Evolutionary conservation across 192 early-diverging fungal species (phyloP).

Genomic region (Thamnidium elegans): DNA sequence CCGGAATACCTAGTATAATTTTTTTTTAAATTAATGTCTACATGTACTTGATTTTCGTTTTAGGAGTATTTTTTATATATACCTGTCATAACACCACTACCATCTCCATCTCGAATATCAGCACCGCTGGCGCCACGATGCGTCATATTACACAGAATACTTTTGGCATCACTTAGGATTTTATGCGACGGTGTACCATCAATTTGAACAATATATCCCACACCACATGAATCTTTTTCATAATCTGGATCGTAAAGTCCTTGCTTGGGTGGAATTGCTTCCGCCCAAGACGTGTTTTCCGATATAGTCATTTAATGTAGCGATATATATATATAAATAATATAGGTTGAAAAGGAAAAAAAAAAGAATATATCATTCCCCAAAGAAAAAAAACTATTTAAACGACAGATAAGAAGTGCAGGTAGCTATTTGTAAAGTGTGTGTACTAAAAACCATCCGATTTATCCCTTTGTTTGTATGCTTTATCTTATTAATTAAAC

Average conservation of each 20-base stretch:
- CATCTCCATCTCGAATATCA: conserved; percentile 95
- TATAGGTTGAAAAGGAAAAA: too few relatives aligned
- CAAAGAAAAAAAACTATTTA: too few relatives aligned
- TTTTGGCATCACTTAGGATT: conserved; percentile 85
- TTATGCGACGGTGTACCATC: conserved; percentile 80
- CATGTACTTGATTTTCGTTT: too few relatives aligned
- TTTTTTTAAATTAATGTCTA: too few relatives aligned
- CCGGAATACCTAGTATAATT: conserved; percentile 61
- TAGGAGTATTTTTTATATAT: too few relatives aligned
- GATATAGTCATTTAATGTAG: neutral
- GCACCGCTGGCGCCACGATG: conserved; percentile 95
- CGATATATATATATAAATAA: too few relatives aligned
- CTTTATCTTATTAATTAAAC: too few relatives aligned
- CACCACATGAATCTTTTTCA: conserved; percentile 96
- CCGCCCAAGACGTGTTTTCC: conserved; percentile 70
- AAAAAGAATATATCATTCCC: too few relatives aligned
- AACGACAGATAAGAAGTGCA: too few relatives aligned
- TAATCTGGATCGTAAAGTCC: conserved; percentile 84
- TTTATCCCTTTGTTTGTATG: too few relatives aligned
- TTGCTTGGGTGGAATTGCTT: conserved; percentile 78
- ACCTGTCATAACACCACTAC: conserved; percentile 95
- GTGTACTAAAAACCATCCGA: too few relatives aligned
- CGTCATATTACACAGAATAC: conserved; percentile 98
- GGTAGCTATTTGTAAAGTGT: too few relatives aligned
- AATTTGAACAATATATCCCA: conserved; percentile 96